These are phyloP conservation scores for Crepidotus variabilis DNA, from an alignment of 768 basidiomycete genomes.

Conservation along the genomic window DNA sequence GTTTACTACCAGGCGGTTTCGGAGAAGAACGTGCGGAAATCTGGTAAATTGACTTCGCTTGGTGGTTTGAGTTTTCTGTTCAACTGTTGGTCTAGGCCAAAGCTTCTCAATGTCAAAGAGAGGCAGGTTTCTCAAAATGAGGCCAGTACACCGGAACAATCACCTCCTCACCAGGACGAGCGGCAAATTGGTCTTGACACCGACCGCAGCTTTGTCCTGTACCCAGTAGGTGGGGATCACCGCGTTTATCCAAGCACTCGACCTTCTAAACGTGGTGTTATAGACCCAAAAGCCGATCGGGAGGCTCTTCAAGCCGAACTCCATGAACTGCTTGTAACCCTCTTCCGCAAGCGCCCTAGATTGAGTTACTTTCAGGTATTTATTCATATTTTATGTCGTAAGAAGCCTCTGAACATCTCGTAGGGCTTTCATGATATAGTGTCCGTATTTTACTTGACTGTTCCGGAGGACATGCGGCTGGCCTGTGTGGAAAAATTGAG, in stretches of 20 bases:
- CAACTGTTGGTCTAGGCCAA: conserved; percentile 16
- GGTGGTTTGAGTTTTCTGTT: neutral
- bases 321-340: conserved; percentile 65
- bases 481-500: conserved; percentile 69
- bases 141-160: conserved; percentile 1
- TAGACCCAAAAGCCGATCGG: conserved; percentile 29
- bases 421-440: conserved; percentile 94
- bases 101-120: conserved; percentile 21
- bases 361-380: conserved; percentile 82
- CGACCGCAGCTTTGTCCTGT: conserved; percentile 89
- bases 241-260: neutral
- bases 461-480: conserved; percentile 57
- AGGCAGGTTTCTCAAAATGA: conserved; percentile 6
- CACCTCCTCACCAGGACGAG: conserved; percentile 65
- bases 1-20: conserved; percentile 60
- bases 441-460: conserved; percentile 75
- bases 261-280: conserved; percentile 5
- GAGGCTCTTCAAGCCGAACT: conserved; percentile 63
- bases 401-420: neutral
- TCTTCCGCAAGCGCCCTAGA: conserved; percentile 70
- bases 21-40: conserved; percentile 47
- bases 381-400: neutral
- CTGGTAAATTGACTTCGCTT: conserved; percentile 41
- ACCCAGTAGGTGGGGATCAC: conserved; percentile 69
- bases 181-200: conserved; percentile 87